phyloP scores from a whole-genome alignment of 169 alveolate species.

The Miamiensis avidus region DNA sequence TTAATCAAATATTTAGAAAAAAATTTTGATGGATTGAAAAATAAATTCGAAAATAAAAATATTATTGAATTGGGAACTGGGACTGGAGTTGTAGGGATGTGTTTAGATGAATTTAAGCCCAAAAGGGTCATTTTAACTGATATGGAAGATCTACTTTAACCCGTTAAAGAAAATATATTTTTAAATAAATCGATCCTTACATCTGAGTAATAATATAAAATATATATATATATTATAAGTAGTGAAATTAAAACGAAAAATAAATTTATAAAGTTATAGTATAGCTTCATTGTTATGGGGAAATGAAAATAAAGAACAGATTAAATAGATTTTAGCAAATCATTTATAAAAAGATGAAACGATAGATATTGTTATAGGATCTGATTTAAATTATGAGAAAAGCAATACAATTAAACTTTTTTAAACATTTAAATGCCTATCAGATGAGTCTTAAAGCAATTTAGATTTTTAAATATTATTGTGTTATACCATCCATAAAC shows the following conservation, averaged over 20 bases:
- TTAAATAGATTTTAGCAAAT: neutral
- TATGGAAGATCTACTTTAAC: neutral
- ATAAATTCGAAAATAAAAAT: too few species aligned
- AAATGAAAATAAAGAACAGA: neutral
- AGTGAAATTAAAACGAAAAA: neutral
- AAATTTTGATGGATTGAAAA: too few species aligned
- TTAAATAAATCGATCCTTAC: too few species aligned
- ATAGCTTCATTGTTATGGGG: neutral
- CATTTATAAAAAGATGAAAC: too few species aligned
- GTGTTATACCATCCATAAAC: neutral
- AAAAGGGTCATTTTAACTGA: neutral
- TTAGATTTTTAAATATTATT: too few species aligned
- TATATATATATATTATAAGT: too few species aligned
- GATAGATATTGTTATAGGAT: neutral
- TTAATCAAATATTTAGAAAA: neutral
- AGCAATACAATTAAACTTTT: neutral
- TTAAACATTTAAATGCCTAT: neutral
- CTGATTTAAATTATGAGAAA: neutral
- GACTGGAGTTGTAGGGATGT: neutral
- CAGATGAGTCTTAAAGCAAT: too few species aligned
- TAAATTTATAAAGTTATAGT: neutral
- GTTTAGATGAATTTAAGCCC: neutral
- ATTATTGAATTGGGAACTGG: neutral
- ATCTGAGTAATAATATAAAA: neutral
- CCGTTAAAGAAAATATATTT: neutral